Percentiles rank a stretch among this genome's conserved stretches.
Evolutionary conservation across 768 basidiomycete species (phyloP).

Genomic region (Strobilomyces confusus): DNA sequence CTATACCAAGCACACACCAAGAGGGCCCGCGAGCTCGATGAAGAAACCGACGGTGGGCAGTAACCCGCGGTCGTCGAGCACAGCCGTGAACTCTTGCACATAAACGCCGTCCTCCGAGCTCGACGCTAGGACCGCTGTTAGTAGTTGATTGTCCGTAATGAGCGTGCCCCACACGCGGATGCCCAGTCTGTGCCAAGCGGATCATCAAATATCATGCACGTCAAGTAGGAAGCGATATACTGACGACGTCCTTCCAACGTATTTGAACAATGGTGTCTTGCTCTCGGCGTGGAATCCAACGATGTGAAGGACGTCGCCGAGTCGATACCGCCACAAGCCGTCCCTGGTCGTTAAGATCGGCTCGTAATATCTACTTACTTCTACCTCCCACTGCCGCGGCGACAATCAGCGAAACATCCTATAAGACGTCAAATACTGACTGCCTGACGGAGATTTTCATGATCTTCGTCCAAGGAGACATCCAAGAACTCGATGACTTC

Average conservation of each 20-base stretch:
- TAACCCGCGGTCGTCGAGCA: constrained; percentile 12
- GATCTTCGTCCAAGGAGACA: background rate
- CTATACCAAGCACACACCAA: constrained; percentile 9
- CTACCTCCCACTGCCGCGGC: background rate
- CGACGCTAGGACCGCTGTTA: background rate
- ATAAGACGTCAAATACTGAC: background rate
- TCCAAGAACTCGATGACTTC: background rate
- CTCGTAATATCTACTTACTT: constrained; percentile 10
- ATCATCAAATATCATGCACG: background rate
- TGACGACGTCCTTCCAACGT: constrained; percentile 16
- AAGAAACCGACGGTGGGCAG: constrained; percentile 13
- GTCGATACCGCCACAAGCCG: constrained; percentile 22
- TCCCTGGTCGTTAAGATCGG: constrained; percentile 18
- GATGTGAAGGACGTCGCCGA: constrained; percentile 18
- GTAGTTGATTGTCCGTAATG: constrained; percentile 12
- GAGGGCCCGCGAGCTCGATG: constrained; percentile 8
- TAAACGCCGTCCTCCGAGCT: constrained; percentile 1
- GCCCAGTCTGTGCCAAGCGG: background rate
- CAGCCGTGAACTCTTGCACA: constrained; percentile 15
- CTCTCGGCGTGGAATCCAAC: constrained; percentile 12
- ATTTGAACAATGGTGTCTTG: constrained; percentile 10
- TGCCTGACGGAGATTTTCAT: background rate
- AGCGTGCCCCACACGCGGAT: constrained; percentile 5
- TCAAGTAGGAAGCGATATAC: background rate
- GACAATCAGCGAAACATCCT: background rate